phyloP scores from a whole-genome alignment of 176 grass and related monocot species.

The Raddia distichophylla region DNA sequence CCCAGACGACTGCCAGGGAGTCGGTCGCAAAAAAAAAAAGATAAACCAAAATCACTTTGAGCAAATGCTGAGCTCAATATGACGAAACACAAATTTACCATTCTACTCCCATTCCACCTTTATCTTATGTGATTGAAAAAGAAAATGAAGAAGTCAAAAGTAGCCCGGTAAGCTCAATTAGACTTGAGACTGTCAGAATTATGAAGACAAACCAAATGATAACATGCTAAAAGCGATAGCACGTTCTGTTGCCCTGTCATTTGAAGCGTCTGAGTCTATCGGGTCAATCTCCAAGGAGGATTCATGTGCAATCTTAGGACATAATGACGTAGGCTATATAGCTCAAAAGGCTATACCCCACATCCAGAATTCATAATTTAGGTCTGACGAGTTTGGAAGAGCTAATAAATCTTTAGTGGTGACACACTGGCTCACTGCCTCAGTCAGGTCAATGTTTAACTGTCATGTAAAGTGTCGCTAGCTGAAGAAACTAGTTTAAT shows the following conservation, averaged over 20 bases:
- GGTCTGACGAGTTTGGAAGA: constrained; percentile 8
- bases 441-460: too few relatives aligned
- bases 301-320: constrained; percentile 33
- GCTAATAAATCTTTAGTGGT: background rate
- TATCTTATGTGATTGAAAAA: constrained; percentile 19
- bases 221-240: constrained; percentile 37
- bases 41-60: constrained; percentile 31
- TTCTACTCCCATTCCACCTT: background rate
- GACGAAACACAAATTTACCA: constrained; percentile 10
- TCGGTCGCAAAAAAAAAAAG: background rate
- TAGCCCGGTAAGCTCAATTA: background rate
- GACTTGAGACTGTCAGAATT: constrained; percentile 9
- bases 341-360: constrained; percentile 1
- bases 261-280: background rate
- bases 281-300: constrained; percentile 36
- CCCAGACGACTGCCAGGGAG: too few relatives aligned
- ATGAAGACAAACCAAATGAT: constrained; percentile 39
- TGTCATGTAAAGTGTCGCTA: background rate
- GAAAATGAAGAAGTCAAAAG: constrained; percentile 21
- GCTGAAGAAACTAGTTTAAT: background rate
- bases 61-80: constrained; percentile 50
- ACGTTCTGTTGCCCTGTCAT: constrained; percentile 35
- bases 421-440: background rate
- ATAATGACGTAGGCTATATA: background rate
- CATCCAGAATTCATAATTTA: constrained; percentile 9